Conservation (phyloP, 1,284 basidiomycete genomes). For the Puccinia coronata region DNA sequence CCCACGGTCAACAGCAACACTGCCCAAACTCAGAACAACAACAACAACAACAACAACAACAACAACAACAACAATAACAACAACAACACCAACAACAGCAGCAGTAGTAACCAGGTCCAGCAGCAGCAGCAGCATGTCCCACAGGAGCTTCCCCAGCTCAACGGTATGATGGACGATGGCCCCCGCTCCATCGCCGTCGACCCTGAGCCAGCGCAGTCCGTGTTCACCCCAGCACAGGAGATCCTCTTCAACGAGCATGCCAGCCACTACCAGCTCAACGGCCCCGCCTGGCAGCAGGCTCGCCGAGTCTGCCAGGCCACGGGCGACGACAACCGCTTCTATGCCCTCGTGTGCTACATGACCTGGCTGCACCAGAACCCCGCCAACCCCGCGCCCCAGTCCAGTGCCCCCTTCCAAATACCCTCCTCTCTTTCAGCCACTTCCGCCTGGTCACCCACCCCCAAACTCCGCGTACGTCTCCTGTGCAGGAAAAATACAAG, state of each 20-base stretch:
- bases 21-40: background rate
- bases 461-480: conserved; percentile 23
- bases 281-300: conserved; percentile 15
- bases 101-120: too few species aligned
- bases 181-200: background rate
- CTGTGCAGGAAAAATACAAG: too few species aligned
- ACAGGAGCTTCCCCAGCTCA: conserved; percentile 15
- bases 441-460: conserved; percentile 2
- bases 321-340: conserved; percentile 23
- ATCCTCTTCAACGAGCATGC: conserved; percentile 26
- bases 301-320: conserved; percentile 17
- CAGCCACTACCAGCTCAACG: conserved; percentile 21
- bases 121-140: too few species aligned
- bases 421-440: background rate
- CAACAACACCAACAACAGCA: too few species aligned
- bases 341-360: conserved; percentile 23
- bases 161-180: background rate
- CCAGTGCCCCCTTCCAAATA: background rate
- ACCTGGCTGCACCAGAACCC: conserved; percentile 21
- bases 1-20: background rate
- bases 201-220: background rate
- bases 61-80: background rate
- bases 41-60: background rate
- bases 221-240: background rate
- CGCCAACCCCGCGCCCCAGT: background rate